Percentiles rank a stretch among this genome's conserved stretches.
phyloP scores from a whole-genome alignment of 2,329 filamentous ascomycete species.

The Cercospora nicotianae region DNA sequence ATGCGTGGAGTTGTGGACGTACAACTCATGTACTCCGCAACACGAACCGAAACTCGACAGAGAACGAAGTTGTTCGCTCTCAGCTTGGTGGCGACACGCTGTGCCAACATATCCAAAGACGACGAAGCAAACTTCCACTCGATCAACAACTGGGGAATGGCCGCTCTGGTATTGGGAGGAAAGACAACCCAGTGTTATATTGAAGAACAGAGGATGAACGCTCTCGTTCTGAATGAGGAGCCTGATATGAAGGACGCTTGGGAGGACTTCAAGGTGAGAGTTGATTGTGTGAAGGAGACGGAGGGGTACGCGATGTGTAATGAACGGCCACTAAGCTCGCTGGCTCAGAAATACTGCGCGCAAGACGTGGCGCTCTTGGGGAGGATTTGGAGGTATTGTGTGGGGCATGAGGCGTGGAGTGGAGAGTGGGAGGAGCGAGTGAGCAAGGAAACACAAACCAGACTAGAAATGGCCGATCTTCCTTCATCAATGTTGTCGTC shows the following conservation, averaged over 20 bases:
- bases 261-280: not conserved
- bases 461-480: not conserved
- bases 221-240: not conserved
- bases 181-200: not conserved
- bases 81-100: not conserved
- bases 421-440: not conserved
- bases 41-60: slow-evolving; percentile 22
- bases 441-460: not conserved
- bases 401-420: not conserved
- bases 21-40: slow-evolving; percentile 57
- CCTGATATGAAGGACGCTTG: not conserved
- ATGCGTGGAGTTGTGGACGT: slow-evolving; percentile 53
- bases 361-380: not conserved
- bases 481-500: not conserved
- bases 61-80: not conserved
- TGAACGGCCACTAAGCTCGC: not conserved
- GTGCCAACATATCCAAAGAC: not conserved
- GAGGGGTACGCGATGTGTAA: not conserved
- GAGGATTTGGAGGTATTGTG: not conserved
- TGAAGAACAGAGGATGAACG: not conserved
- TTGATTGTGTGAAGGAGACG: not conserved
- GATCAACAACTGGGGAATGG: not conserved
- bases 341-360: not conserved
- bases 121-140: not conserved
- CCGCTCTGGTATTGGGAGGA: not conserved